Percentiles rank a stretch among this genome's conserved stretches.
phyloP scores from a whole-genome alignment of 1,139 yeast species.

The Kodamaea suecica region DNA sequence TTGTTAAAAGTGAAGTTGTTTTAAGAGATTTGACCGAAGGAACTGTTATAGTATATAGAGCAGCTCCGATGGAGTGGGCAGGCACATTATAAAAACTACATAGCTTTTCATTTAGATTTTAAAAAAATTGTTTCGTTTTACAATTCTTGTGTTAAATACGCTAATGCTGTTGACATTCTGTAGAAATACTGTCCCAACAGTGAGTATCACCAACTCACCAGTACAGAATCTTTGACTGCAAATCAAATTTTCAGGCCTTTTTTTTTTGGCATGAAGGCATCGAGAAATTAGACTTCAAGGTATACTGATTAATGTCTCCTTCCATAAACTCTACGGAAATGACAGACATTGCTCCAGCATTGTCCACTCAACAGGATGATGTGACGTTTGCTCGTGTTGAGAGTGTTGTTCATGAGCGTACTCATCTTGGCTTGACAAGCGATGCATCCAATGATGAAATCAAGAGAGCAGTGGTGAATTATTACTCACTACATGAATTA shows the following conservation, averaged over 20 bases:
- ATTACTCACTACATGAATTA: constrained; percentile 53
- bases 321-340: too few relatives aligned
- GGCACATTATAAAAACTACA: constrained; percentile 32
- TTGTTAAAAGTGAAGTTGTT: constrained; percentile 43
- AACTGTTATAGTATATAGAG: constrained; percentile 50
- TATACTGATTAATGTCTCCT: not conserved
- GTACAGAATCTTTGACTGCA: too few relatives aligned
- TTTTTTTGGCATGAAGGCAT: not conserved
- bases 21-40: constrained; percentile 48
- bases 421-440: constrained; percentile 24
- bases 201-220: too few relatives aligned
- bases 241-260: too few relatives aligned
- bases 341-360: constrained; percentile 45
- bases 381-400: constrained; percentile 37
- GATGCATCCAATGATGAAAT: constrained; percentile 28
- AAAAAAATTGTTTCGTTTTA: not conserved
- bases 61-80: constrained; percentile 56
- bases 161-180: too few relatives aligned
- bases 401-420: constrained; percentile 15
- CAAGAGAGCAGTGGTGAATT: constrained; percentile 34
- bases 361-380: constrained; percentile 61
- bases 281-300: not conserved
- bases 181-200: too few relatives aligned
- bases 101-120: too few relatives aligned
- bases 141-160: too few relatives aligned